Evolutionary conservation across 345 rosid species (phyloP).

Genomic region (Passiflora organensis): DNA sequence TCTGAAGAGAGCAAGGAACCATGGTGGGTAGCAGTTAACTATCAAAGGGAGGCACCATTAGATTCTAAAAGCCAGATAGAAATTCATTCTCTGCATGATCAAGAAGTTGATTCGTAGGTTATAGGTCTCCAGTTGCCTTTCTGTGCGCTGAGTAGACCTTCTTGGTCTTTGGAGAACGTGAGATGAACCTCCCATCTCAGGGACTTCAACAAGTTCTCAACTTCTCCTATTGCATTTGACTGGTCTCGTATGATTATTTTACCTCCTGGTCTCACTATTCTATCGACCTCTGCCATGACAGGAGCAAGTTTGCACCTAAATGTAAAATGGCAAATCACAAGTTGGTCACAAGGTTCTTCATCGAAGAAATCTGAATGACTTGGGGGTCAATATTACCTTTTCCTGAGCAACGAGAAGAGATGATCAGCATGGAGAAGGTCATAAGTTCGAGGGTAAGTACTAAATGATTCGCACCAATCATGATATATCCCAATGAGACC

Average conservation of each 20-base stretch:
- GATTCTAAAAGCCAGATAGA: not conserved
- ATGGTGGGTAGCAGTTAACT: not conserved
- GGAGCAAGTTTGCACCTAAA: conserved; percentile 78
- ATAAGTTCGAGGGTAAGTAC: conserved; percentile 74
- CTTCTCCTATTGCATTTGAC: conserved; percentile 54
- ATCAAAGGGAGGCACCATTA: not conserved
- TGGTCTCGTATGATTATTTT: conserved; percentile 70
- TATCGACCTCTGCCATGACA: conserved; percentile 81
- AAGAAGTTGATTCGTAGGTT: conserved; percentile 32
- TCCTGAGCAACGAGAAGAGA: conserved; percentile 75
- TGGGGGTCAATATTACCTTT: conserved; percentile 33
- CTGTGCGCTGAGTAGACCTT: conserved; percentile 82
- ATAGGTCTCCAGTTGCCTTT: conserved; percentile 88
- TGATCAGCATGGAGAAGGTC: conserved; percentile 92
- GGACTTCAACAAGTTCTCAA: conserved; percentile 71
- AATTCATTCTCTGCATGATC: conserved; percentile 11
- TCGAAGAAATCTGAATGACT: not conserved
- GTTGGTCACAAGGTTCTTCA: not conserved
- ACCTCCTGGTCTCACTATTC: conserved; percentile 94
- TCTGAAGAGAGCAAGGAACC: conserved; percentile 1
- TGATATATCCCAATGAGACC: conserved; percentile 90
- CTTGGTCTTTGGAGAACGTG: conserved; percentile 66
- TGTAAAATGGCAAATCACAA: not conserved
- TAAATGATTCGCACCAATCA: conserved; percentile 93
- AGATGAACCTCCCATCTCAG: conserved; percentile 76